phyloP scores from a whole-genome alignment of 441 rosid species.

The Syzygium malaccense region DNA sequence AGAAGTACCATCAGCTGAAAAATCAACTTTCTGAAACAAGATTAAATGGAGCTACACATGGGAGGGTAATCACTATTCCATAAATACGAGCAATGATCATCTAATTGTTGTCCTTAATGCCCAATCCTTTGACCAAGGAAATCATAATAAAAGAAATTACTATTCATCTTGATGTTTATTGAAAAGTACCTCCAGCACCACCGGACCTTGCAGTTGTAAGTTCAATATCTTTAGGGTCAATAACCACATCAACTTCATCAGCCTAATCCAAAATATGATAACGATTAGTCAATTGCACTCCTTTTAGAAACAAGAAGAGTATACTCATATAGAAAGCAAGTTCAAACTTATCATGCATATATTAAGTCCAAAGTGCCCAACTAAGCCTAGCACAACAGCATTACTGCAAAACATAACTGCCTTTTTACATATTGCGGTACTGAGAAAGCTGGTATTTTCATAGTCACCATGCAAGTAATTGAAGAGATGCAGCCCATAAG shows the following conservation, averaged over 20 bases:
- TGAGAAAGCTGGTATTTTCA: not conserved
- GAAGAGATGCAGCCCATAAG: not conserved
- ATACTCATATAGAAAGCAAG: not conserved
- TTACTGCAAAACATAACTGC: not conserved
- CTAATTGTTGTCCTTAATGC: not conserved
- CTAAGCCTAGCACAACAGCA: not conserved
- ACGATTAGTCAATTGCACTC: not conserved
- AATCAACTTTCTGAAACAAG: not conserved
- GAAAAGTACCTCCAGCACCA: conserved; percentile 85
- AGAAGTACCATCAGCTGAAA: not conserved
- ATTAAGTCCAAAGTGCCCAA: not conserved
- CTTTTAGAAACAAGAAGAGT: not conserved
- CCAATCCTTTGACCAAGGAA: not conserved
- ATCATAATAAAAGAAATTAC: not conserved
- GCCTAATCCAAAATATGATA: conserved; percentile 26
- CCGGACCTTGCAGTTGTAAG: conserved; percentile 95
- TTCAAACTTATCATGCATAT: not conserved
- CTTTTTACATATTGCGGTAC: not conserved
- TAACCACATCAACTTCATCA: conserved; percentile 95
- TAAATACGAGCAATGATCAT: not conserved
- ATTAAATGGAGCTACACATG: conserved; percentile 1
- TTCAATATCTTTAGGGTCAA: conserved; percentile 91
- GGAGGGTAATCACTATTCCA: not conserved
- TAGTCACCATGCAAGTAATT: not conserved
- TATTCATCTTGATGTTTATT: not conserved